Evolutionary conservation across 1,139 yeast genomes (phyloP).

Genomic region (Suhomyces kunorum): DNA sequence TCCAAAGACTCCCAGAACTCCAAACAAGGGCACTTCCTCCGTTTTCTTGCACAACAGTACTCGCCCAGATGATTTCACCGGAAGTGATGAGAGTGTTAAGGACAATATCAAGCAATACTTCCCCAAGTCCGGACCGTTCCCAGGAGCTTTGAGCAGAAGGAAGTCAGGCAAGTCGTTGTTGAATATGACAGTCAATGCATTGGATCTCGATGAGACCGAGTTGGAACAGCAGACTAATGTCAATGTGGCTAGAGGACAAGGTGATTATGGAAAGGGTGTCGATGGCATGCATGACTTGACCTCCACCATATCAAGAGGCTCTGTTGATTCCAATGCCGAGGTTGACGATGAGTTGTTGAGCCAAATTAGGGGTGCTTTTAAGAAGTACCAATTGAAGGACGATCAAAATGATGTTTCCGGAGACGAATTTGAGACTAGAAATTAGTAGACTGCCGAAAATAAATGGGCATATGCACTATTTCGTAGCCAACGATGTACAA

Average conservation of each 20-base stretch:
- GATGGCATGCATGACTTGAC: constrained; percentile 31
- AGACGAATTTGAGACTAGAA: constrained; percentile 61
- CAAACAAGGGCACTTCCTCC: constrained; percentile 36
- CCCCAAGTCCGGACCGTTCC: constrained; percentile 55
- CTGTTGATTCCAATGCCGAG: constrained; percentile 35
- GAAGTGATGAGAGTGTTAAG: constrained; percentile 32
- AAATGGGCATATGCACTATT: not conserved
- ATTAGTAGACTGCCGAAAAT: constrained; percentile 3
- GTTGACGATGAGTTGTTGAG: constrained; percentile 45
- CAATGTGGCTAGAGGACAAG: constrained; percentile 20
- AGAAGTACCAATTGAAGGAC: constrained; percentile 41
- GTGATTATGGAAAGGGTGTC: constrained; percentile 21
- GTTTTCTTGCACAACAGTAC: constrained; percentile 26
- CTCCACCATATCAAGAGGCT: constrained; percentile 37
- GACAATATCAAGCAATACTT: constrained; percentile 37
- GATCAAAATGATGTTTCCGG: constrained; percentile 46
- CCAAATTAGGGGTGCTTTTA: constrained; percentile 57
- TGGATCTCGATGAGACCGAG: constrained; percentile 69
- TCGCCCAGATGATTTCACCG: constrained; percentile 14
- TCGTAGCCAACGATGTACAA: too few species aligned
- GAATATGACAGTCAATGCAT: constrained; percentile 63
- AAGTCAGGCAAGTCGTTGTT: constrained; percentile 71
- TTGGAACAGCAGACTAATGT: constrained; percentile 23
- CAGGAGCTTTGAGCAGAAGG: constrained; percentile 59
- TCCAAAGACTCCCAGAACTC: constrained; percentile 54